Evolutionary conservation across 78 protist genomes (phyloP), one percentile per base, ranked within the genome.

Genomic region (Dictyostelium firmibasis): DNA sequence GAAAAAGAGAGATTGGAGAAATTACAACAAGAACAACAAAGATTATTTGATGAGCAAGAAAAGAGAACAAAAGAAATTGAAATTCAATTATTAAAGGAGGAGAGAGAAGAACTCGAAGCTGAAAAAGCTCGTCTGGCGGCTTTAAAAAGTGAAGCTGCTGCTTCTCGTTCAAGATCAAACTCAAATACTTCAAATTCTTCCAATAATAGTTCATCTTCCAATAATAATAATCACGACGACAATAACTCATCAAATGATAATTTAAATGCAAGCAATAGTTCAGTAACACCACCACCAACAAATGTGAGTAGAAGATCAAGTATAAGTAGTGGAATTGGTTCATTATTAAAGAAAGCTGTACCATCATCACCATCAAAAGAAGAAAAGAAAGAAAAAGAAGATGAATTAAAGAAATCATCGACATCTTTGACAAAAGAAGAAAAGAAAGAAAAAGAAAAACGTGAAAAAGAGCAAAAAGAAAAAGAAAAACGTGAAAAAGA

Each of bases 401-500:
- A 81, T n/a, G 31, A 23, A 41, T 47, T 20, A 47, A 57, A 75
- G 53, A 75, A 75, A 29, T 29, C 36, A 4, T 29, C 31, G 0
- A 20, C 43, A 69, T 29, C 31, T 57, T 20, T 57, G 20, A 57
- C 83, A 16, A 77, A 77, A 23, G 83, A 77, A 77, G 64, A 77
- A 41, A 77, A 77, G 57, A 38, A 81, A 81, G 47, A 81, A 81
- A 41, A 47, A 27, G 50, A 81, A 47, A 47, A 81, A 81, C 16
- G 43, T 20, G 60, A 47, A 47, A 81, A 81, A 10, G 85, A 81
- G 50, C 7, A n/a, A 50, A 47, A 81, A 81, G 85, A 81, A 47
- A 81, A 47, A 50, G 69, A 81, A 47, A 81, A 81, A 38, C 36
- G 33, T 44, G 44, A 81, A 81, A 47, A 76, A n/a, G 57, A 81